Evolutionary conservation across 345 rosid species (phyloP).

Genomic region (Aethionema arabicum): DNA sequence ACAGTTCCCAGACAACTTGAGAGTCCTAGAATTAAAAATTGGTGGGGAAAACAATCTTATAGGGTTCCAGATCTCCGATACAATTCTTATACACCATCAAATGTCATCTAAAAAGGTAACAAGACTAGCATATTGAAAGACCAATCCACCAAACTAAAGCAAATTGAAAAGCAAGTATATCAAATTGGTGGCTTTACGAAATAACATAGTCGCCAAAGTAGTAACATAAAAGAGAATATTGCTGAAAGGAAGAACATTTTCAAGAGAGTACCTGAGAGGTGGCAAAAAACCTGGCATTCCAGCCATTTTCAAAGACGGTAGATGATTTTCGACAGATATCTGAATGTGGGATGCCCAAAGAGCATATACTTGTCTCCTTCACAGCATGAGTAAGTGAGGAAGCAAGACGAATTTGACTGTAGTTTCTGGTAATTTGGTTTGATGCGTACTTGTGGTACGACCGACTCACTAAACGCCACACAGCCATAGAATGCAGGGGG

Average conservation of each 20-base stretch:
- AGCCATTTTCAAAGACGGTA: conserved; percentile 12
- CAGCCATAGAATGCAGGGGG: conserved; percentile 21
- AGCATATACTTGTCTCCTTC: conserved; percentile 24
- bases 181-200: not conserved
- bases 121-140: not conserved
- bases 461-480: conserved; percentile 36
- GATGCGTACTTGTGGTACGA: conserved; percentile 35
- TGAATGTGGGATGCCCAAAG: conserved; percentile 28
- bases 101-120: not conserved
- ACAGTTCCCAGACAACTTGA: too few relatives aligned
- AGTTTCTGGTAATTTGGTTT: conserved; percentile 26
- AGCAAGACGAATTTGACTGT: conserved; percentile 26
- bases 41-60: not conserved
- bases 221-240: not conserved
- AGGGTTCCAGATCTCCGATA: conserved; percentile 3
- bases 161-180: not conserved
- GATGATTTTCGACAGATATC: conserved; percentile 23
- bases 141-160: not conserved
- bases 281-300: conserved; percentile 22
- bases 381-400: conserved; percentile 13
- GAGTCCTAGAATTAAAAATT: not conserved
- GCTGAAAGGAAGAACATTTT: not conserved
- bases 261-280: conserved; percentile 34
- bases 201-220: conserved; percentile 1
- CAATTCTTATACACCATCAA: conserved; percentile 8